phyloP scores from a whole-genome alignment of 2,329 filamentous ascomycete species.

The Cercospora janseana region DNA sequence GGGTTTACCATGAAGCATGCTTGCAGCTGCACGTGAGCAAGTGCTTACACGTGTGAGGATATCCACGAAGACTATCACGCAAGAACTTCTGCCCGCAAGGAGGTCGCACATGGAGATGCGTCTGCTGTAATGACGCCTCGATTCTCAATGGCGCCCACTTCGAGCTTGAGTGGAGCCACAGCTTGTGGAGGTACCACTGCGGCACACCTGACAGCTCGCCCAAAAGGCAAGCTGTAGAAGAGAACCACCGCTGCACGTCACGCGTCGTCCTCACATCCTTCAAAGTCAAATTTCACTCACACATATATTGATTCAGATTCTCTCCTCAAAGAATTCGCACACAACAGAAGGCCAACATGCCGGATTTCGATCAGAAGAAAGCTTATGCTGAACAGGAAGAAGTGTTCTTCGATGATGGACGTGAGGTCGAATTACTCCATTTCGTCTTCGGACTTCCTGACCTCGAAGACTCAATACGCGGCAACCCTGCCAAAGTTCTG shows the following conservation, averaged over 20 bases:
- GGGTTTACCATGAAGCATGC: too few relatives aligned
- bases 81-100: too few relatives aligned
- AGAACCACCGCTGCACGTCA: too few relatives aligned
- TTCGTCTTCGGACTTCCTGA: slow-evolving; percentile 64
- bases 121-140: slow-evolving; percentile 10
- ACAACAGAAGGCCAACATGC: slow-evolving; percentile 20
- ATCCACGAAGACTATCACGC: too few relatives aligned
- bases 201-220: slow-evolving; percentile 3
- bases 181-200: too few relatives aligned
- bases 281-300: too few relatives aligned
- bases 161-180: slow-evolving; percentile 15
- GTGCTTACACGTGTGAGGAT: too few relatives aligned
- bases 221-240: neutral
- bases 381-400: slow-evolving; percentile 50
- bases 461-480: slow-evolving; percentile 59
- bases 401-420: slow-evolving; percentile 62
- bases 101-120: too few relatives aligned
- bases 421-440: slow-evolving; percentile 70
- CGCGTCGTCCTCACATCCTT: too few relatives aligned
- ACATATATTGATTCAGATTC: neutral
- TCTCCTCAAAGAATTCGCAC: neutral
- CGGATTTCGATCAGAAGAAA: slow-evolving; percentile 44
- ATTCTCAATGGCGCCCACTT: slow-evolving; percentile 12
- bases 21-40: too few relatives aligned
- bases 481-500: slow-evolving; percentile 63